These are phyloP conservation scores for Peniophora sp. DNA, from an alignment of 1,284 basidiomycete species.

Conservation along the genomic window DNA sequence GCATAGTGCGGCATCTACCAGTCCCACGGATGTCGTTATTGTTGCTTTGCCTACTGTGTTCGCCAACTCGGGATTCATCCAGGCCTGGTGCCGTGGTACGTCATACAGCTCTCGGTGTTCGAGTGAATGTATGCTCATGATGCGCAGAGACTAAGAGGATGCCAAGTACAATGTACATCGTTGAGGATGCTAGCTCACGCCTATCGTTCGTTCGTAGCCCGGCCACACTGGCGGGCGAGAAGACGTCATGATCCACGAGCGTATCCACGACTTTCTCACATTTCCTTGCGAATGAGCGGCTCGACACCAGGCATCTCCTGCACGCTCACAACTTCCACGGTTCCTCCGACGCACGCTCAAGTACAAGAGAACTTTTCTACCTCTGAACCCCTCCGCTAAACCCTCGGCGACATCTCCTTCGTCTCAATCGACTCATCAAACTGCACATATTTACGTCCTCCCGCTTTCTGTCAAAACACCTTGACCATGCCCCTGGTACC, in stretches of 20 bases:
- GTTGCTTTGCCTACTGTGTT: slow-evolving; percentile 46
- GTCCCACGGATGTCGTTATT: slow-evolving; percentile 38
- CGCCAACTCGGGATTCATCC: slow-evolving; percentile 28
- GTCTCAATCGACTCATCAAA: slow-evolving; percentile 23
- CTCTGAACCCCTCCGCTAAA: slow-evolving; percentile 18
- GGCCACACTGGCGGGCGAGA: slow-evolving; percentile 9
- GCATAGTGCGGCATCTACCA: slow-evolving; percentile 51
- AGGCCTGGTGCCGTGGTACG: slow-evolving; percentile 48
- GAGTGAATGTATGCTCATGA: background rate
- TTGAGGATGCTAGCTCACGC: slow-evolving; percentile 33
- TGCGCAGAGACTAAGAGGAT: slow-evolving; percentile 29
- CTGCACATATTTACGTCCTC: slow-evolving; percentile 32
- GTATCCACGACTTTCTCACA: slow-evolving; percentile 39
- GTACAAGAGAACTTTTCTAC: background rate
- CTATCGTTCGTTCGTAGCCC: slow-evolving; percentile 66
- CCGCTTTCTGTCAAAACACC: slow-evolving; percentile 36
- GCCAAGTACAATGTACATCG: slow-evolving; percentile 53
- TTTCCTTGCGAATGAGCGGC: slow-evolving; percentile 28
- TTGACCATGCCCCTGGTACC: slow-evolving; percentile 52
- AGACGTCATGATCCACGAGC: slow-evolving; percentile 10
- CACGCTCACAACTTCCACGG: slow-evolving; percentile 25
- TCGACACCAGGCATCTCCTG: slow-evolving; percentile 29
- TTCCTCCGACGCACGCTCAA: slow-evolving; percentile 11
- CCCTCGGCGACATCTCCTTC: slow-evolving; percentile 27
- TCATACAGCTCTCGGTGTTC: slow-evolving; percentile 1